Evolutionary conservation across 495 filamentous ascomycete species (phyloP).

Genomic region (Tetracladium marchalianum): DNA sequence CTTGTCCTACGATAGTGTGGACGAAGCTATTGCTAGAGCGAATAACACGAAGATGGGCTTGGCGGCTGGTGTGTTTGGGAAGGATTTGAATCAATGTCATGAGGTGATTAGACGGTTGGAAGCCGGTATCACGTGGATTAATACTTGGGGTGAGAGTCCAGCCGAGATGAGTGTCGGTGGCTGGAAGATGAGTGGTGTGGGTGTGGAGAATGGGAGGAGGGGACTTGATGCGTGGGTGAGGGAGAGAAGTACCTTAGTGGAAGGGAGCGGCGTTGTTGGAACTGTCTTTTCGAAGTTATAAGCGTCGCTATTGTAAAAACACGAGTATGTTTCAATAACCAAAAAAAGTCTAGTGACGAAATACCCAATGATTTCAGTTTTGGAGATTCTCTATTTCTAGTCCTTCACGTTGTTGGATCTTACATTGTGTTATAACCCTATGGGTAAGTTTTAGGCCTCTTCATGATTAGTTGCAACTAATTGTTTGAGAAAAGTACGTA

Average conservation of each 20-base stretch:
- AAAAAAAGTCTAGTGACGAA: too few relatives aligned
- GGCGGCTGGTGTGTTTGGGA: conserved; percentile 71
- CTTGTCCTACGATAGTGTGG: conserved; percentile 53
- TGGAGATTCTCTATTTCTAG: neutral
- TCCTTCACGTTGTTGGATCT: neutral
- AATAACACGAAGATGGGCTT: conserved; percentile 66
- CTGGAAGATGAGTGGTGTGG: conserved; percentile 39
- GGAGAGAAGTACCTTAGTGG: conserved; percentile 75
- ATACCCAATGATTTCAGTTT: neutral
- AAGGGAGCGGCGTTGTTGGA: conserved; percentile 58
- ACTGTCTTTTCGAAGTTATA: conserved; percentile 48
- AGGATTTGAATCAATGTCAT: conserved; percentile 61
- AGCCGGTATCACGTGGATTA: conserved; percentile 52
- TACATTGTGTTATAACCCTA: too few relatives aligned
- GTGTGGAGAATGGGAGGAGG: conserved; percentile 49
- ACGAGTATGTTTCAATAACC: neutral
- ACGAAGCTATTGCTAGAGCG: conserved; percentile 57
- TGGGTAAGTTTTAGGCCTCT: too few relatives aligned
- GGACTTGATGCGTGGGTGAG: conserved; percentile 70
- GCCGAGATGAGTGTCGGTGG: conserved; percentile 42
- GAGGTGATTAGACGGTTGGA: conserved; percentile 56
- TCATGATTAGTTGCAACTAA: too few relatives aligned
- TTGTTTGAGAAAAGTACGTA: too few relatives aligned
- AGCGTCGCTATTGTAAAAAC: conserved; percentile 24
- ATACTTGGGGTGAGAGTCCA: conserved; percentile 39